phyloP scores from a whole-genome alignment of 176 grass and related monocot genomes.

The Oryza nivara region DNA sequence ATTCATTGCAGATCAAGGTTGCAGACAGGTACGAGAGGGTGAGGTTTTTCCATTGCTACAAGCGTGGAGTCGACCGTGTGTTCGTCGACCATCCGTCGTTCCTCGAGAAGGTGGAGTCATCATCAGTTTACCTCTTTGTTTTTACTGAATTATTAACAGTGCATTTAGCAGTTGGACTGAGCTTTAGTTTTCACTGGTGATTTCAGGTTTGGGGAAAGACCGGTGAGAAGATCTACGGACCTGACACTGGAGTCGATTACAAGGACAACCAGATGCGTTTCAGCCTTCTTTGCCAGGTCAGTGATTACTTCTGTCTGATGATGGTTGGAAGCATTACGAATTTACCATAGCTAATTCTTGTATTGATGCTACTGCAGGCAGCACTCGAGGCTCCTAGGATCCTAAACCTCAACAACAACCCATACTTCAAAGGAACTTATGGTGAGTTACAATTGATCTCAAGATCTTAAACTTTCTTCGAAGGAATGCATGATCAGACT shows the following conservation, averaged over 20 bases:
- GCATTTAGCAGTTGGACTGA: conserved; percentile 13
- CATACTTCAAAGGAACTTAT: conserved; percentile 68
- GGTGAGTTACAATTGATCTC: conserved; percentile 45
- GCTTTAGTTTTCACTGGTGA: not conserved
- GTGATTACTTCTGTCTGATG: not conserved
- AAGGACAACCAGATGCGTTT: conserved; percentile 85
- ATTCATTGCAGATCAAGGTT: conserved; percentile 66
- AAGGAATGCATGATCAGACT: not conserved
- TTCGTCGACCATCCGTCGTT: conserved; percentile 91
- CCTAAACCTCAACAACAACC: conserved; percentile 73
- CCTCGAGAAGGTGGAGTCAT: conserved; percentile 72
- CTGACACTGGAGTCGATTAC: conserved; percentile 70
- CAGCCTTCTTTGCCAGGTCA: conserved; percentile 86
- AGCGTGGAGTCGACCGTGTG: conserved; percentile 92
- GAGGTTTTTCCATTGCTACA: conserved; percentile 87
- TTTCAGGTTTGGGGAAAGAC: conserved; percentile 96
- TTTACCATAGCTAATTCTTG: not conserved
- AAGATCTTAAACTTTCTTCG: not conserved
- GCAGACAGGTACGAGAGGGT: conserved; percentile 67
- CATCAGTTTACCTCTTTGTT: not conserved
- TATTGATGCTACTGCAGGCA: conserved; percentile 55
- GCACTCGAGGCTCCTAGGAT: conserved; percentile 85
- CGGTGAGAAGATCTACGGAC: conserved; percentile 92
- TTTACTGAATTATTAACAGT: not conserved
- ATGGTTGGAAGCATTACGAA: not conserved